A percentile compares a stretch with the other conserved stretches of the same genome.
These are phyloP conservation scores for Mediolabrus comicus DNA, from an alignment of 108 stramenopile genomes.

Conservation along the genomic window DNA sequence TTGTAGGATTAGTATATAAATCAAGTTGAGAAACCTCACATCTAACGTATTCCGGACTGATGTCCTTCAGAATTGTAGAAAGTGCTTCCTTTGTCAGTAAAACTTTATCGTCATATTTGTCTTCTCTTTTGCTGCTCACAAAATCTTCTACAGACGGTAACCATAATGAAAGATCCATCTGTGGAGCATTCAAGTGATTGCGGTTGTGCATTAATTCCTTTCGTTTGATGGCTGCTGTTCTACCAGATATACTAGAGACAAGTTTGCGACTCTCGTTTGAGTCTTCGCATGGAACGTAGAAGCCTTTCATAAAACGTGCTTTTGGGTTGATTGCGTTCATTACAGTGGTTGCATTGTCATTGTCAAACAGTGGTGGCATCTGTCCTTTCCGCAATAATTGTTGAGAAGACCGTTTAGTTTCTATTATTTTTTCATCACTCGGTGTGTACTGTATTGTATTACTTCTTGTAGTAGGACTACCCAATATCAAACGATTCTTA, in stretches of 20 bases:
- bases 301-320: slow-evolving; percentile 27
- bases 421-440: neutral
- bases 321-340: slow-evolving; percentile 16
- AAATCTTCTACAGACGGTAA: slow-evolving; percentile 10
- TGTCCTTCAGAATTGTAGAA: neutral
- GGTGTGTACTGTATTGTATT: too few species aligned
- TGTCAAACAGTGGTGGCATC: slow-evolving; percentile 23
- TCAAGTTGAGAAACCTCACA: slow-evolving; percentile 14
- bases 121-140: too few species aligned
- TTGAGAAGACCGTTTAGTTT: neutral
- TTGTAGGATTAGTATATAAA: slow-evolving; percentile 19
- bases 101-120: too few species aligned
- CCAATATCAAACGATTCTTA: slow-evolving; percentile 61
- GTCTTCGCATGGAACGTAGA: slow-evolving; percentile 56
- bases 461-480: slow-evolving; percentile 23
- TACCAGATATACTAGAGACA: slow-evolving; percentile 41
- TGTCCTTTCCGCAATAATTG: slow-evolving; percentile 1
- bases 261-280: neutral
- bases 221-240: slow-evolving; percentile 39
- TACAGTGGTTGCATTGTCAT: neutral
- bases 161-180: slow-evolving; percentile 46
- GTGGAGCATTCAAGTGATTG: slow-evolving; percentile 20
- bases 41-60: neutral
- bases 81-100: slow-evolving; percentile 7
- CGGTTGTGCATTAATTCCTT: slow-evolving; percentile 43